Base-by-base conservation (phyloP, 345 rosid species). In the Syzygium aqueum region DNA sequence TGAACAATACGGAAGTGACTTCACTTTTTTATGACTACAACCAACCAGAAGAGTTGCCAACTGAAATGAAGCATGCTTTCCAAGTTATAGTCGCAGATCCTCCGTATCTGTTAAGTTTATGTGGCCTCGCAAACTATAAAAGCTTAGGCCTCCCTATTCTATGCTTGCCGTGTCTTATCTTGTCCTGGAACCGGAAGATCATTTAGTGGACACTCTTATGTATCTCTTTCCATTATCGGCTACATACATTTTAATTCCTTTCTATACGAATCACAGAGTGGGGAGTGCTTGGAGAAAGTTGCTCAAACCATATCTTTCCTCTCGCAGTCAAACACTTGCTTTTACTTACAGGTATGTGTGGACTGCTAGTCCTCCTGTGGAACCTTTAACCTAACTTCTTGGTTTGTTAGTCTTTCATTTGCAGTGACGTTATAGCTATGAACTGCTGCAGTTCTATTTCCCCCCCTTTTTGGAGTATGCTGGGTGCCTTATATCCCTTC, bases 51-150 rank as follows among this genome's bases (percentile, higher is more conserved):
- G 94, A 93, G 33, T 85, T 96, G 89, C 96, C 98, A 2, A 15
- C 56, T 85, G 90, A 94, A 87, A 89, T 97, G 28, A 94, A 93
- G 88, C 95, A 97, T 87, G 87, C 91, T 85, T 97, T 92, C 86
- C 86, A 89, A 54, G 89, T 97, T 83, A 92, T 96, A 21, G 95
- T 97, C 87, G 99, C 97, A 16, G 98, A 97, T 93, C 98, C 99
- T 91, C 98, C 99, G 30, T 97, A 97, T 82, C 91, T 97, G 94
- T 98, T 97, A 86, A 90, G 93, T 84, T 23, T n/a, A 12, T 51
- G 14, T 51, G 51, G 30, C 33, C 59, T 59, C 19, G 33, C 17
- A 5, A 30, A 30, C 49, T 17, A 25, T 56, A 15, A 56, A 21
- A 52, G 27, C 53, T 84, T 43, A 30, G 43, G 33, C 65, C 53